Evolutionary conservation across 352 stramenopile species (phyloP).

Genomic region (Plasmopara halstedii): DNA sequence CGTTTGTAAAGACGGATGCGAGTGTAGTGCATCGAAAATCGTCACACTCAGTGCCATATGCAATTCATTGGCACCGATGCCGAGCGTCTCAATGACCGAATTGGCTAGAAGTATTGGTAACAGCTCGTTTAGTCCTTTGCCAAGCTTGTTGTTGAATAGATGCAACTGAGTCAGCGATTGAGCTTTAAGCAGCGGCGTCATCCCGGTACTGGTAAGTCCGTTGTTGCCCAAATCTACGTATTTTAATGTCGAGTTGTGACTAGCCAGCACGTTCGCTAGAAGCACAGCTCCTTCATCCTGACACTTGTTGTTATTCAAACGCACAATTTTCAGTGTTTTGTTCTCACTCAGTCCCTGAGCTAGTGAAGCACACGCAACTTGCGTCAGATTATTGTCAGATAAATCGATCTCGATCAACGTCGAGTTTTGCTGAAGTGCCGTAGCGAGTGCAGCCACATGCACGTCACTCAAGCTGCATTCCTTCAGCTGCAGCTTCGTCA

Average conservation of each 20-base stretch:
- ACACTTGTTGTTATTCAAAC: conserved; percentile 55
- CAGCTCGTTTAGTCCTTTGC: conserved; percentile 35
- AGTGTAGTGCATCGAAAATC: conserved; percentile 60
- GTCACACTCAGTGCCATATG: conserved; percentile 48
- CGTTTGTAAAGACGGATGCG: conserved; percentile 58
- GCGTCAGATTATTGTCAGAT: conserved; percentile 57
- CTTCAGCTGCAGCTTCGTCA: conserved; percentile 59
- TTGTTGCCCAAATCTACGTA: conserved; percentile 72
- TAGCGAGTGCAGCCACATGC: conserved; percentile 30
- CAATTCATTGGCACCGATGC: conserved; percentile 62
- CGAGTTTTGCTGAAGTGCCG: conserved; percentile 39
- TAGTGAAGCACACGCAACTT: conserved; percentile 26
- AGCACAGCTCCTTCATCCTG: conserved; percentile 37
- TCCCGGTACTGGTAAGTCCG: conserved; percentile 35
- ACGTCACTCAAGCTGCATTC: conserved; percentile 49
- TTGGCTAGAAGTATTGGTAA: conserved; percentile 48
- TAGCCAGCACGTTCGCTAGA: conserved; percentile 27
- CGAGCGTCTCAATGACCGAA: conserved; percentile 46
- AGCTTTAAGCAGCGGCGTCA: conserved; percentile 38
- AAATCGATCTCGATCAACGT: conserved; percentile 53
- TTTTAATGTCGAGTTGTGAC: conserved; percentile 32
- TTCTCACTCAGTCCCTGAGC: conserved; percentile 40
- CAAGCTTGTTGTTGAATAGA: conserved; percentile 74
- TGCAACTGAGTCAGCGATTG: conserved; percentile 47
- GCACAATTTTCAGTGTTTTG: conserved; percentile 32